Evolutionary conservation across 768 basidiomycete species (phyloP).

Genomic region (Russula dissimulans): DNA sequence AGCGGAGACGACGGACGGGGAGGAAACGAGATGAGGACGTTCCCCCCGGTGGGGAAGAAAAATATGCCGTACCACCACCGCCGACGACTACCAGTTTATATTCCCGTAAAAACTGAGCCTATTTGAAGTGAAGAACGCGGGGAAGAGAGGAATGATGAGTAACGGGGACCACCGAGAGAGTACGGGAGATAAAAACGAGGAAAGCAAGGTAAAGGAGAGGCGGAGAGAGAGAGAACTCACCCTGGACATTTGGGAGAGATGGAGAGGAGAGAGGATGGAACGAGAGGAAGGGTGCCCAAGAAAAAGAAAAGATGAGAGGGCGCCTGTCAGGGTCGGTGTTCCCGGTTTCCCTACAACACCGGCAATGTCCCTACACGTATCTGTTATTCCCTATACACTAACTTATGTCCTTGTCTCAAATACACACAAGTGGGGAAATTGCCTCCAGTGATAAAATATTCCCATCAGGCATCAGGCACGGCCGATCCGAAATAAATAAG

Average conservation of each 20-base stretch:
- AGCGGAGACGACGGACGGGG: background rate
- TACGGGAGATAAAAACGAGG: background rate
- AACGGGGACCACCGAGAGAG: background rate
- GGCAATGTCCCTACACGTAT: no score
- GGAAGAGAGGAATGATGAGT: background rate
- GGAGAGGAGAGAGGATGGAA: background rate
- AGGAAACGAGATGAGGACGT: background rate
- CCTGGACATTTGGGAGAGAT: conserved; percentile 25
- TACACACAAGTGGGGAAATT: no score
- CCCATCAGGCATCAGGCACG: no score
- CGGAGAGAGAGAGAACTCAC: conserved; percentile 19
- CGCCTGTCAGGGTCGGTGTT: no score
- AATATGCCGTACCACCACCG: conserved; percentile 67
- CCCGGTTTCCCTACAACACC: no score
- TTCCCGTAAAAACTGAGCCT: conserved; percentile 85
- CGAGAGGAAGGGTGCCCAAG: background rate
- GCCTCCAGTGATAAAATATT: no score
- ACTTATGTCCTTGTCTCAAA: no score
- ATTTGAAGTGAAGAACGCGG: conserved; percentile 23
- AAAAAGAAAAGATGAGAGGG: no score
- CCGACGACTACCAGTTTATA: conserved; percentile 99
- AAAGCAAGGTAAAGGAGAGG: background rate
- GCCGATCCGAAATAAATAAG: no score
- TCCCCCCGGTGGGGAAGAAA: background rate
- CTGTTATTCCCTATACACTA: no score